phyloP scores from a whole-genome alignment of 2,329 filamentous ascomycete species.

The Pseudocercospora musae region DNA sequence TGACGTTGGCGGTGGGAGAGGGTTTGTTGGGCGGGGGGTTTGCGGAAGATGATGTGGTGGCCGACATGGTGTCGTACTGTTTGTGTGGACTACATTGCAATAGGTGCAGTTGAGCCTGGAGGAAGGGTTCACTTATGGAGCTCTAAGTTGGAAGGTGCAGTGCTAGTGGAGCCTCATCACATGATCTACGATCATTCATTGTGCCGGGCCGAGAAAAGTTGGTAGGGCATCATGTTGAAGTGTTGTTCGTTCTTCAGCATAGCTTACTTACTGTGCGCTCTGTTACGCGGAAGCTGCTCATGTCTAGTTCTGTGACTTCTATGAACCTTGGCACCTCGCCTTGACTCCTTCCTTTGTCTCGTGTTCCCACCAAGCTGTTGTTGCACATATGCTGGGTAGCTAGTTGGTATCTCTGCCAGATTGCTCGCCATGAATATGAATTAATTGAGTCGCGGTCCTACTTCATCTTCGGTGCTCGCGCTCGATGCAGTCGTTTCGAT shows the following conservation, averaged over 20 bases:
- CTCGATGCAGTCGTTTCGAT: slow-evolving; percentile 1
- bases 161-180: not conserved
- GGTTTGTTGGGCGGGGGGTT: slow-evolving; percentile 18
- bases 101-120: not conserved
- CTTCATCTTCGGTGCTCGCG: not conserved
- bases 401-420: not conserved
- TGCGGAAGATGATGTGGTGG: not conserved
- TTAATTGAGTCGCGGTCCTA: not conserved
- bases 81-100: not conserved
- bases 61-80: slow-evolving; percentile 4
- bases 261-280: not conserved
- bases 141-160: not conserved
- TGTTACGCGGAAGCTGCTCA: not conserved
- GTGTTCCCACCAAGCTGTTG: not conserved
- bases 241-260: not conserved
- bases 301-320: not conserved
- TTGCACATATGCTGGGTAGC: not conserved
- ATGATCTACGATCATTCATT: not conserved
- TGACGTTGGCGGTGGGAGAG: slow-evolving; percentile 33
- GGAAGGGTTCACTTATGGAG: not conserved
- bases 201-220: not conserved
- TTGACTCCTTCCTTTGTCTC: not conserved
- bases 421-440: not conserved
- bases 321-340: not conserved
- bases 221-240: not conserved